A percentile compares a stretch with the other conserved stretches of the same genome.
These are phyloP conservation scores for Zoysia matrella DNA, from an alignment of 202 grass and related monocot species.

Conservation along the genomic window DNA sequence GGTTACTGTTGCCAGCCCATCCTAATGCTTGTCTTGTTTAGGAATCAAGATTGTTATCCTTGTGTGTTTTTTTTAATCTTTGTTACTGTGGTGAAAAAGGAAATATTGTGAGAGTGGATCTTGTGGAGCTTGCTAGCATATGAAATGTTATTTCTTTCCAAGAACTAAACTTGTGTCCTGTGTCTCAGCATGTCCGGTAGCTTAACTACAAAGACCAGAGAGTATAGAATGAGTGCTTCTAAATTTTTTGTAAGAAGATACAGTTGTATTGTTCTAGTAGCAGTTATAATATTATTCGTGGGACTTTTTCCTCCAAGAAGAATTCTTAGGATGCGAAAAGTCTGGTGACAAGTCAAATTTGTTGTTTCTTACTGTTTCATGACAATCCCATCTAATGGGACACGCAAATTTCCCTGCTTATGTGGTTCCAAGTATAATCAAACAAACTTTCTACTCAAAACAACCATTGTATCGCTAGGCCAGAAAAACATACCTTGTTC, in stretches of 20 bases:
- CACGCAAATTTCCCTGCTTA: neutral
- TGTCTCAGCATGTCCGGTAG: neutral
- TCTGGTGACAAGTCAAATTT: slow-evolving; percentile 15
- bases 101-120: slow-evolving; percentile 12
- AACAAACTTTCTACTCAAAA: no score
- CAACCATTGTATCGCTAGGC: slow-evolving; percentile 8
- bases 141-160: slow-evolving; percentile 26
- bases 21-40: neutral
- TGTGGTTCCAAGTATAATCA: neutral
- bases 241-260: slow-evolving; percentile 26
- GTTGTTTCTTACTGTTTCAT: neutral
- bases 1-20: slow-evolving; percentile 29
- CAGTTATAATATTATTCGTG: neutral
- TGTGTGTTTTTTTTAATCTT: no score
- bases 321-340: neutral
- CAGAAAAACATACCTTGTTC: neutral
- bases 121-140: slow-evolving; percentile 28
- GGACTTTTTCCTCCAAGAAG: neutral
- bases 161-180: slow-evolving; percentile 10
- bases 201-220: neutral
- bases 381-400: neutral
- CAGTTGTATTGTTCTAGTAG: slow-evolving; percentile 10
- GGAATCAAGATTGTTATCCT: no score
- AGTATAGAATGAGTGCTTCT: slow-evolving; percentile 1
- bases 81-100: no score